Percentiles rank a stretch among this genome's conserved stretches.
Evolutionary conservation across 164 flowering plant species (phyloP).

Genomic region (Aristolochia contorta): DNA sequence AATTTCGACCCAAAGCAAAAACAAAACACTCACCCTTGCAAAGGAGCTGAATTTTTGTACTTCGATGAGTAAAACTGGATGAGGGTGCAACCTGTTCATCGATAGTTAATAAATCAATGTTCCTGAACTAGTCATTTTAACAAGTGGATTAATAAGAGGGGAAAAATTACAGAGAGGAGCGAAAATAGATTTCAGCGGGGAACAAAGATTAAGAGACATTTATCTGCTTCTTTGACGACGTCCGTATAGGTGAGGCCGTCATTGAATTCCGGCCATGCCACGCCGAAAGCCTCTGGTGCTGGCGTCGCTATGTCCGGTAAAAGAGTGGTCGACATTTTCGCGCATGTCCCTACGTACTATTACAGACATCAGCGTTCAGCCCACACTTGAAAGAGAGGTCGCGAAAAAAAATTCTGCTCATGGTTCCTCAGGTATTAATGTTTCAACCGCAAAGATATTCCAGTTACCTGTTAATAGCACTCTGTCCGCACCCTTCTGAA

Average conservation of each 20-base stretch:
- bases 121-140: too few relatives aligned
- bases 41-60: conserved; percentile 70
- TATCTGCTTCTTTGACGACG: conserved; percentile 17
- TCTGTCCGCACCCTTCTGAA: too few relatives aligned
- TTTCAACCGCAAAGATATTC: too few relatives aligned
- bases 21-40: conserved; percentile 47
- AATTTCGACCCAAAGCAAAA: background rate
- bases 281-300: conserved; percentile 9
- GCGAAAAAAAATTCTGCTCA: too few relatives aligned
- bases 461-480: too few relatives aligned
- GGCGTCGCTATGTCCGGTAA: background rate
- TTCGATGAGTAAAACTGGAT: conserved; percentile 66
- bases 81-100: conserved; percentile 34
- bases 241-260: conserved; percentile 56
- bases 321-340: too few relatives aligned
- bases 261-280: conserved; percentile 29
- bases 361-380: too few relatives aligned
- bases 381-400: too few relatives aligned
- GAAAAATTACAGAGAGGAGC: too few relatives aligned
- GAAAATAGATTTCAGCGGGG: conserved; percentile 10
- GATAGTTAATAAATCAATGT: background rate
- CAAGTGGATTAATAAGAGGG: too few relatives aligned
- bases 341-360: too few relatives aligned
- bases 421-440: too few relatives aligned
- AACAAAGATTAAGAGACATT: conserved; percentile 6